Evolutionary conservation across 2,329 filamentous ascomycete genomes (phyloP), one percentile per base, ranked within the genome.

Genomic region (Ophiostoma pallidulum): DNA sequence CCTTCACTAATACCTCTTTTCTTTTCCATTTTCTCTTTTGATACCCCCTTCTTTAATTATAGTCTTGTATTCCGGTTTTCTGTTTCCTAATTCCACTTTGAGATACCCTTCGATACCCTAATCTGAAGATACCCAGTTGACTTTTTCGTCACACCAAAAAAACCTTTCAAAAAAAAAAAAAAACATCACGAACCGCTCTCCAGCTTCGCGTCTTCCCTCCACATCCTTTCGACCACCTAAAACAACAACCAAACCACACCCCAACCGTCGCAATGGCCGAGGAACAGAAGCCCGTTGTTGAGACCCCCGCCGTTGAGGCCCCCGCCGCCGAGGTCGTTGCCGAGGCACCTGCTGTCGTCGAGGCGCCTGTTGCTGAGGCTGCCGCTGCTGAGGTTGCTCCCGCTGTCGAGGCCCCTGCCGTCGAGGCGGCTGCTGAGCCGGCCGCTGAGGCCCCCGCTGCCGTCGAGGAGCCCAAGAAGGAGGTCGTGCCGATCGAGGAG

Each of bases 211-310:
- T 35, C 32, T 28, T 41, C 16, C 31, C 32, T 16, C 22, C 20
- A 38, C 20, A 26, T 19, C n/a, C 20, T n/a, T 36, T 22, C 31
- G 28, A 36, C 42, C 44, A 18, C 12, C 38, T 29, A 41, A 33
- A 41, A 43, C 22, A n/a, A 24, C 19, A 28, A 43, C 33, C 32
- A 45, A 53, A 47, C 50, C 45, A 42, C 39, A n/a, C 52, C 61
- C 50, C 54, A 63, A 37, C 31, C 47, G 62, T 65, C 71, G 76
- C 60, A 74, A 87, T 87, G 83, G 80, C 84, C 70, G 83, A 87
- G 62, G 73, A 72, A 66, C 75, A 80, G 68, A 87, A 88, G 73
- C 75, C 81, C 63, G 72, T 77, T n/a, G n/a, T n/a, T 59, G 80
- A 81, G 66, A 71, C 72, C 66, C 64, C 72, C 56, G 64, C 61